Conservation (phyloP, 2,329 filamentous ascomycete genomes). For the Dactylonectria estremocensis region DNA sequence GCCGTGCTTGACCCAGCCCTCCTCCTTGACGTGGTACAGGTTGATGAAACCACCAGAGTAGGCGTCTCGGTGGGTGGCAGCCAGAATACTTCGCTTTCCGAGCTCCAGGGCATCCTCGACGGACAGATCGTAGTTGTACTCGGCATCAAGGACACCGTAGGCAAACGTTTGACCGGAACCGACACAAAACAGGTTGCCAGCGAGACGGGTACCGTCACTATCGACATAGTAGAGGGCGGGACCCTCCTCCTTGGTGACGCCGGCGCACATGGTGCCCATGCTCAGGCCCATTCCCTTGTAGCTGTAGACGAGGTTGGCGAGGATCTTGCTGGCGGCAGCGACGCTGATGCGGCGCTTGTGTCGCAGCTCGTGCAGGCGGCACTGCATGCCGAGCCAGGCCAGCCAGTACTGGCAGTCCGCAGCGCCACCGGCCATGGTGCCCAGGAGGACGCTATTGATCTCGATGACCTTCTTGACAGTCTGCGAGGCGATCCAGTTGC, state of each 20-base stretch:
- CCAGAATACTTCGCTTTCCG: constrained; percentile 91
- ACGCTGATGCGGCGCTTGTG: constrained; percentile 99
- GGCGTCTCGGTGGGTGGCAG: constrained; percentile 97
- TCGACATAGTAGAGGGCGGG: constrained; percentile 99
- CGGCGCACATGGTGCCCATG: constrained; percentile 99
- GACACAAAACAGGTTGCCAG: constrained; percentile 98
- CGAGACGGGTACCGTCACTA: constrained; percentile 88
- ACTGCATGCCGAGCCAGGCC: constrained; percentile 98
- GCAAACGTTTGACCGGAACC: constrained; percentile 99
- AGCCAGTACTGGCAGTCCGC: constrained; percentile 99
- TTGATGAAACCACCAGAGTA: constrained; percentile 99
- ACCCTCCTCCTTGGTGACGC: constrained; percentile 94
- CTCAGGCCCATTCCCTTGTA: constrained; percentile 99
- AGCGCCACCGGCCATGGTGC: constrained; percentile 98
- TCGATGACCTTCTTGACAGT: constrained; percentile 99
- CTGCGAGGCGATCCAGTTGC: constrained; percentile 99
- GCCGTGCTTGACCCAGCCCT: constrained; percentile 98
- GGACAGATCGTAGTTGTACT: constrained; percentile 91
- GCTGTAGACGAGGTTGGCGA: constrained; percentile 96
- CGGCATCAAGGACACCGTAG: constrained; percentile 96
- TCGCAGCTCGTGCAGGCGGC: constrained; percentile 97
- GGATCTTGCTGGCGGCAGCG: constrained; percentile 96
- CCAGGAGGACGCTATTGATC: constrained; percentile 94
- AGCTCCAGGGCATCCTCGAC: constrained; percentile 93
- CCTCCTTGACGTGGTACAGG: constrained; percentile 98